Evolutionary conservation across 2,329 filamentous ascomycete genomes (phyloP), one percentile per base, ranked within the genome.

Genomic region (Chrysosporium keratinophilum): DNA sequence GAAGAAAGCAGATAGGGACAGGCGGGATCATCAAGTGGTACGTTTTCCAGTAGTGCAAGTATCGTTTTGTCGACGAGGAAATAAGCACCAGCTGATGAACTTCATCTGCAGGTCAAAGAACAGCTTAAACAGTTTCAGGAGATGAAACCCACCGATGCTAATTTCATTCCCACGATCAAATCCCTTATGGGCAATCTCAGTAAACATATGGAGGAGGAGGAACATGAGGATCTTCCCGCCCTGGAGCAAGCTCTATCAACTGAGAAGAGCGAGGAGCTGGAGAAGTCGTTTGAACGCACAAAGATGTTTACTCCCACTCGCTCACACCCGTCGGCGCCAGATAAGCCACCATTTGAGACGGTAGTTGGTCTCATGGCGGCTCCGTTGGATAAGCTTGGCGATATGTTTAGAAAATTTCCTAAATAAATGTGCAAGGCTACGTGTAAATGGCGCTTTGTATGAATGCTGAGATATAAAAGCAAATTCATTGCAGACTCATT

Each of bases 321-420:
- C 15, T 73, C 71, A 41, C 76, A 79, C 60, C 76, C 75, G 0
- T 65, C 60, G 9, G 72, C 73, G 1, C 74, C 73, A 0, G 71
- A 77, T 55, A 71, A 73, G 41, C 77, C 78, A 6, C 75, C 76
- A 0, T 80, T 80, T 55, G 78, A 81, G 69, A 78, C 74, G 0
- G 76, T 71, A 0, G 72, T 71, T 56, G 78, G 77, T 0, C 59
- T 82, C n/a, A 54, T 82, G 65, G 65, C 75, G 0, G 77, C 78
- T 5, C 79, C 79, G 0, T 66, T 82, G 23, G 79, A 82, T 60
- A 73, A 71, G 48, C 56, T 82, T 31, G 67, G 65, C 31, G 78
- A 82, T 61, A 48, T 78, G 20, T 78, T 80, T 58, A 64, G 73
- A 19, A 76, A 74, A 61, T 81, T 78, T 57, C 76, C 76, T 58